Percentiles rank a stretch among this genome's conserved stretches.
These are phyloP conservation scores for Teratosphaeria gauchensis DNA, from an alignment of 2,329 filamentous ascomycete species.

Conservation along the genomic window DNA sequence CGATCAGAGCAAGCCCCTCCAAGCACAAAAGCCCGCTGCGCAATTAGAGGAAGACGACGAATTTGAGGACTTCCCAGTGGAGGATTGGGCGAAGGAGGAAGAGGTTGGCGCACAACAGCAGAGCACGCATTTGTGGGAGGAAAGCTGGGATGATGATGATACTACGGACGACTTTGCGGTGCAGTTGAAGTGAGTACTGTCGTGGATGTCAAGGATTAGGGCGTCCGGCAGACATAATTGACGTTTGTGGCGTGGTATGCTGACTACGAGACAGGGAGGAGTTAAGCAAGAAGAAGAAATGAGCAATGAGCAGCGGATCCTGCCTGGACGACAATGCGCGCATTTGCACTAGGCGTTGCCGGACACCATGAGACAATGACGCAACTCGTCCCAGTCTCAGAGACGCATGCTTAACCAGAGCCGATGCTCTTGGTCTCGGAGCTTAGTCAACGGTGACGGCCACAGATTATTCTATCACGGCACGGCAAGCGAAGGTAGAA, in stretches of 20 bases:
- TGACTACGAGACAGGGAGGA: constrained; percentile 55
- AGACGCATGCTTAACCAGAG: not conserved
- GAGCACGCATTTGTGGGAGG: constrained; percentile 80
- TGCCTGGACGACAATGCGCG: not conserved
- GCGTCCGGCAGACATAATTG: not conserved
- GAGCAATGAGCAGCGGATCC: not conserved
- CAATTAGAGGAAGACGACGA: constrained; percentile 94
- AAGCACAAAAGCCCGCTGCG: constrained; percentile 52
- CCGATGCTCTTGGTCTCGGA: no score
- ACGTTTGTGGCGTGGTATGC: not conserved
- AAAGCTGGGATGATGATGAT: constrained; percentile 99
- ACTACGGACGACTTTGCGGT: constrained; percentile 92
- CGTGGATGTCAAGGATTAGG: not conserved
- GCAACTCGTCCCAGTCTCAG: not conserved
- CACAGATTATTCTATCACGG: not conserved
- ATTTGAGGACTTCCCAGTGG: constrained; percentile 96
- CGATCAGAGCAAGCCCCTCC: constrained; percentile 38
- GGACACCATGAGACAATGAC: not conserved
- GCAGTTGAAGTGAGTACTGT: constrained; percentile 68
- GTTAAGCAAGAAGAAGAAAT: constrained; percentile 65
- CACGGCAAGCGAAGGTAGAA: not conserved
- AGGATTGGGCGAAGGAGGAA: constrained; percentile 64
- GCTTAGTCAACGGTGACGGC: not conserved
- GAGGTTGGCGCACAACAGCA: constrained; percentile 58
- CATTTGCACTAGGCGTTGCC: not conserved